A percentile compares a stretch with the other conserved stretches of the same genome.
Conservation (phyloP, 805 yeast species). For the Saturnispora silvae region DNA sequence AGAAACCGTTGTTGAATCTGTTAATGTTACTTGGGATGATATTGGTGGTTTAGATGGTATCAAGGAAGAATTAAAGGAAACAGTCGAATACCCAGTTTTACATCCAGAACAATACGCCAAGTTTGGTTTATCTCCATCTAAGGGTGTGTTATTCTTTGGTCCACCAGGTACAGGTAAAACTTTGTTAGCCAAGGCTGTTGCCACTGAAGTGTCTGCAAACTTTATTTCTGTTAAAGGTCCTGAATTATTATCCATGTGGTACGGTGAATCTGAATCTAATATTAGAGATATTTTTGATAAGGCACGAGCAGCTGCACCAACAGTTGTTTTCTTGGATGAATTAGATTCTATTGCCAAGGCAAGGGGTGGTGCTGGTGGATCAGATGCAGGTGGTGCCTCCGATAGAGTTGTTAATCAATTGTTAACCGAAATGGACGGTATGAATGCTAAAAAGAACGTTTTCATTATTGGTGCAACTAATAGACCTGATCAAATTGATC, state of each 20-base stretch:
- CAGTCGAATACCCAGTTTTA: slow-evolving; percentile 96
- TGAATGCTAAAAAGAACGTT: slow-evolving; percentile 98
- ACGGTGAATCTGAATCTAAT: slow-evolving; percentile 96
- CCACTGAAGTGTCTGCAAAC: slow-evolving; percentile 97
- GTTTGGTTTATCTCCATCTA: slow-evolving; percentile 95
- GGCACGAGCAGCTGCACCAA: slow-evolving; percentile 99
- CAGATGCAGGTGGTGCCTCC: slow-evolving; percentile 95
- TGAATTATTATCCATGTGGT: slow-evolving; percentile 96
- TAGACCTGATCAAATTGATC: slow-evolving; percentile 99
- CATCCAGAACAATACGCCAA: slow-evolving; percentile 98
- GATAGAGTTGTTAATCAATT: slow-evolving; percentile 95
- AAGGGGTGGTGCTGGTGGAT: slow-evolving; percentile 72
- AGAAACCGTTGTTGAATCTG: slow-evolving; percentile 98
- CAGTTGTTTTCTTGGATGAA: slow-evolving; percentile 97
- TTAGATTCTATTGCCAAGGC: slow-evolving; percentile 96
- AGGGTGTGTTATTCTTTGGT: slow-evolving; percentile 97
- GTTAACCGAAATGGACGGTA: slow-evolving; percentile 98
- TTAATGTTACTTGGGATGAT: slow-evolving; percentile 98
- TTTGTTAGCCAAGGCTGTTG: slow-evolving; percentile 95
- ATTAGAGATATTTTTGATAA: slow-evolving; percentile 96
- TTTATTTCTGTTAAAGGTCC: slow-evolving; percentile 97
- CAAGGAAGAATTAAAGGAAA: slow-evolving; percentile 94
- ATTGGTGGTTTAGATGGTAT: slow-evolving; percentile 97
- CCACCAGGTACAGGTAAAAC: slow-evolving; percentile 99
- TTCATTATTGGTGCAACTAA: slow-evolving; percentile 99